These are phyloP conservation scores for Pyrus communis DNA, from an alignment of 306 rosid genomes.

Conservation along the genomic window DNA sequence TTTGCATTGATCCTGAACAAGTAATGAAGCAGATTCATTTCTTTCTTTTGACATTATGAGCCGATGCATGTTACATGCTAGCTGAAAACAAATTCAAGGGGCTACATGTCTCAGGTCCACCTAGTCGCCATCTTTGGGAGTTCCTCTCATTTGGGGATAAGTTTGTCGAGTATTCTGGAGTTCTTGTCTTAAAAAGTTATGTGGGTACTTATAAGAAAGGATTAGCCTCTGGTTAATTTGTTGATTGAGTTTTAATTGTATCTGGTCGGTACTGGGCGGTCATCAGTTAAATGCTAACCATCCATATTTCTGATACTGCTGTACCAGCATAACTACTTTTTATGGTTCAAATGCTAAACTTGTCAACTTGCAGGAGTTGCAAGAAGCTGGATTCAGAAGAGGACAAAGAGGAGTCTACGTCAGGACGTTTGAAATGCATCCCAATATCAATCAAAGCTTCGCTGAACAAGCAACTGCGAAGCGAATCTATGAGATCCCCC, in stretches of 20 bases:
- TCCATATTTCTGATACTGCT: not conserved
- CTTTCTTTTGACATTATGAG: not conserved
- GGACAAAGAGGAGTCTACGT: slow-evolving; percentile 42
- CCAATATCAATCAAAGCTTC: slow-evolving; percentile 76
- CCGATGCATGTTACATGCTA: not conserved
- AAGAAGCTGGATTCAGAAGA: slow-evolving; percentile 46
- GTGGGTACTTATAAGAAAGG: not conserved
- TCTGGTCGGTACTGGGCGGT: not conserved
- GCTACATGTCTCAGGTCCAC: not conserved
- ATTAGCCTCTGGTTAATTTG: not conserved
- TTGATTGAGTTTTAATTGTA: not conserved
- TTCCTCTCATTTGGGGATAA: not conserved
- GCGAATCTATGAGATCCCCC: slow-evolving; percentile 66
- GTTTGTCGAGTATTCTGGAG: not conserved
- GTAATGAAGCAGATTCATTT: not conserved
- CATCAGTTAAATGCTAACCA: not conserved
- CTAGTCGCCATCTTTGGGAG: not conserved
- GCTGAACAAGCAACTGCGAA: slow-evolving; percentile 57
- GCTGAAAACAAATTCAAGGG: not conserved
- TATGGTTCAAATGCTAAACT: not conserved
- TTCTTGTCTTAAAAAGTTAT: not conserved
- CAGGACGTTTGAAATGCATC: slow-evolving; percentile 76
- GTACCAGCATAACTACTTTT: not conserved
- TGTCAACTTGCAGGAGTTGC: slow-evolving; percentile 41
- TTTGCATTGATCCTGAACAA: not conserved